A percentile compares a stretch with the other conserved stretches of the same genome.
These are phyloP conservation scores for Tolypocladium capitatum DNA, from an alignment of 2,329 filamentous ascomycete genomes.

Conservation along the genomic window DNA sequence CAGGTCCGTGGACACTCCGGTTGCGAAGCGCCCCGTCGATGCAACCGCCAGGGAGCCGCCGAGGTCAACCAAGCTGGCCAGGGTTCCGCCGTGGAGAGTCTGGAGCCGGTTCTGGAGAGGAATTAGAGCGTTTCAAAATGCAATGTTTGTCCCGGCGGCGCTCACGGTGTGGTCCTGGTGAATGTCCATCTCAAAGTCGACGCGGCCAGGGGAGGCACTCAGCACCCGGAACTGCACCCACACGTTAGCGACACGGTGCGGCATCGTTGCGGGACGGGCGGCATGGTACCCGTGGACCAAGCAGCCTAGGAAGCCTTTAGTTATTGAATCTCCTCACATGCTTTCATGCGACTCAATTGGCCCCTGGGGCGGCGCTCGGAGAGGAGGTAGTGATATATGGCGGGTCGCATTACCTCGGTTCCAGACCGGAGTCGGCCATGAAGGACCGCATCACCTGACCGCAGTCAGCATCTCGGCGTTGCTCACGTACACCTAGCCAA, in stretches of 20 bases:
- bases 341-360: neutral
- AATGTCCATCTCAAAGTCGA: conserved; percentile 66
- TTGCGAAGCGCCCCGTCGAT: conserved; percentile 48
- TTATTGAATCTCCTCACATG: neutral
- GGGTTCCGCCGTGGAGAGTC: conserved; percentile 66
- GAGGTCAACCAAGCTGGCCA: conserved; percentile 61
- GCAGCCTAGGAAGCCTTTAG: conserved; percentile 9
- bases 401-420: conserved; percentile 53
- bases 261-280: neutral
- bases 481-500: neutral
- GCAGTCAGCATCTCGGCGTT: no score
- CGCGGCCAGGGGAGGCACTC: conserved; percentile 49
- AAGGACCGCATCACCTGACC: conserved; percentile 73
- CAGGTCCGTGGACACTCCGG: conserved; percentile 51
- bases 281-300: conserved; percentile 13
- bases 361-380: neutral
- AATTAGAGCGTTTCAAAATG: neutral
- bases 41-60: conserved; percentile 53
- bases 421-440: conserved; percentile 70
- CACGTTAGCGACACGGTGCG: neutral
- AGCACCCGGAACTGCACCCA: conserved; percentile 49
- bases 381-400: neutral
- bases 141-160: neutral
- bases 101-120: conserved; percentile 53
- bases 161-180: conserved; percentile 60